A percentile compares a stretch with the other conserved stretches of the same genome.
phyloP scores from a whole-genome alignment of 2,329 filamentous ascomycete genomes.

The Aspergillus neoniger region DNA sequence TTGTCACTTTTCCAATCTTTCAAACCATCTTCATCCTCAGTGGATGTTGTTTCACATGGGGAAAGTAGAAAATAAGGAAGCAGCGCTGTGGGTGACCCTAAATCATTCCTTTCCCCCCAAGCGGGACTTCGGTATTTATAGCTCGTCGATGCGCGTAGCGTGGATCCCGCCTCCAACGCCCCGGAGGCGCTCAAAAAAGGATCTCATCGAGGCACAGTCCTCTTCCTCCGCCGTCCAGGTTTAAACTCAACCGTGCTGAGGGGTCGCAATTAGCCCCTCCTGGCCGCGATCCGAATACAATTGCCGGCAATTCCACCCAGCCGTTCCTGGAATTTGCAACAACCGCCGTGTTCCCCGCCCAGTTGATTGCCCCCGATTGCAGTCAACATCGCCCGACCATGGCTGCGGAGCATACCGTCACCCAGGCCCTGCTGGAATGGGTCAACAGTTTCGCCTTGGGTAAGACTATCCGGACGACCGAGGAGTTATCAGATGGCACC shows the following conservation, averaged over 20 bases:
- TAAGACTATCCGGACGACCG: conserved; percentile 43
- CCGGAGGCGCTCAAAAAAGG: conserved; percentile 7
- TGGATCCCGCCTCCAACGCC: conserved; percentile 10
- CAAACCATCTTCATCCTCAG: too few species aligned
- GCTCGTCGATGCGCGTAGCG: conserved; percentile 12
- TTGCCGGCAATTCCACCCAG: neutral
- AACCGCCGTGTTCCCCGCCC: conserved; percentile 5
- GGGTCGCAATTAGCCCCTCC: neutral
- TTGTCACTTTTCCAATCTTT: too few species aligned
- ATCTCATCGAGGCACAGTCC: conserved; percentile 1
- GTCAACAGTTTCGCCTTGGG: conserved; percentile 49
- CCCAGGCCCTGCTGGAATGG: conserved; percentile 51
- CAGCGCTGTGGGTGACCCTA: neutral
- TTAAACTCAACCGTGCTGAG: neutral
- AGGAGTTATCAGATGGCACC: conserved; percentile 48
- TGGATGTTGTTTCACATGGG: neutral
- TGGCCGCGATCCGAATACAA: neutral
- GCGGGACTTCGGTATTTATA: conserved; percentile 10
- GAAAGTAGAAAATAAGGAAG: neutral
- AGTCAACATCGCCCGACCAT: conserved; percentile 33
- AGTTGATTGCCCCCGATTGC: conserved; percentile 12
- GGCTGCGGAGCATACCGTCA: conserved; percentile 49
- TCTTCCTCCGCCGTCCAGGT: neutral
- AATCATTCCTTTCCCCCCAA: neutral
- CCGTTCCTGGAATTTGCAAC: neutral